Evolutionary conservation across 495 filamentous ascomycete genomes (phyloP).

Genomic region (Cenococcum geophilum): DNA sequence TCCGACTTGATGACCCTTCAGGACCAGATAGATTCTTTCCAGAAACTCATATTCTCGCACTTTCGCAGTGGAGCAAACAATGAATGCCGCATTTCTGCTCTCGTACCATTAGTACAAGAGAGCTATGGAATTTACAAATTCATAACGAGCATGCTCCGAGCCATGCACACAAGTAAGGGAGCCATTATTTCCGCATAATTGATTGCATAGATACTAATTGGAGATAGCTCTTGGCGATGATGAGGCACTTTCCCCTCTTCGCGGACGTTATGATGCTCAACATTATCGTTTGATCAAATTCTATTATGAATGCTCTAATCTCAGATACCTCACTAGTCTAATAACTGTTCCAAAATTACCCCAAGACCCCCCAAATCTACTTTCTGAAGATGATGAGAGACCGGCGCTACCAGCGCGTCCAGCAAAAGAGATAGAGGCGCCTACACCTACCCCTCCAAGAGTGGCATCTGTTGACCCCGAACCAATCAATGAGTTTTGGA

Average conservation of each 20-base stretch:
- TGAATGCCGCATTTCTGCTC: conserved; percentile 89
- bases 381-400: conserved; percentile 70
- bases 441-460: conserved; percentile 55
- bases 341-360: conserved; percentile 95
- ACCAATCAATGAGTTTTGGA: conserved; percentile 97
- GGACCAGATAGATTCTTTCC: conserved; percentile 96
- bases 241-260: conserved; percentile 86
- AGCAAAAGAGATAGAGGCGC: conserved; percentile 57
- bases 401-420: conserved; percentile 81
- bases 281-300: conserved; percentile 94
- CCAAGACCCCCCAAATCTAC: conserved; percentile 79
- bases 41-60: conserved; percentile 95
- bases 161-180: conserved; percentile 87
- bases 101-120: conserved; percentile 91
- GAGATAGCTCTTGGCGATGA: conserved; percentile 77
- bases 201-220: conserved; percentile 16
- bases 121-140: conserved; percentile 78
- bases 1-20: conserved; percentile 93
- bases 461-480: conserved; percentile 69
- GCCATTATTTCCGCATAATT: not conserved
- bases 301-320: conserved; percentile 97
- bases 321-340: conserved; percentile 90
- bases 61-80: conserved; percentile 88
- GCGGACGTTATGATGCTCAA: conserved; percentile 84
- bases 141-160: conserved; percentile 48